Evolutionary conservation across 495 filamentous ascomycete species (phyloP).

Genomic region (Pyrenula massariospora): DNA sequence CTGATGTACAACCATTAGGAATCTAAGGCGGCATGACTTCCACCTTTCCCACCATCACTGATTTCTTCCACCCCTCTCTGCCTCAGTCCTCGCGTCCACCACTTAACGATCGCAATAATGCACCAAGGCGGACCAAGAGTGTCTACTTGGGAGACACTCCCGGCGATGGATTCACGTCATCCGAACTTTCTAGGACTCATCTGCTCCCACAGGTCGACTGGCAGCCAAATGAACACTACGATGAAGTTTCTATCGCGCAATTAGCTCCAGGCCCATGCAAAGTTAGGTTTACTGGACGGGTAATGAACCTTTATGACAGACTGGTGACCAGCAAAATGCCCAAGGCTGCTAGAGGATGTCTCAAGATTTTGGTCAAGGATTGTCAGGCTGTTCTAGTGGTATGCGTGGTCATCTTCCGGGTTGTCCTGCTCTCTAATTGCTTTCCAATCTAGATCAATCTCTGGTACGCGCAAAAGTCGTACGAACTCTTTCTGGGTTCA

Average conservation of each 20-base stretch:
- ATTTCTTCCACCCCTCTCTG: neutral
- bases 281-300: constrained; percentile 42
- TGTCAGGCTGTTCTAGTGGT: constrained; percentile 44
- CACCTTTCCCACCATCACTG: constrained; percentile 37
- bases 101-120: neutral
- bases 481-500: constrained; percentile 11
- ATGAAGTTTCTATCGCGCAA: constrained; percentile 32
- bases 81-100: neutral
- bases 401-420: too few species aligned
- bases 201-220: constrained; percentile 30
- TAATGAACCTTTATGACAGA: constrained; percentile 42
- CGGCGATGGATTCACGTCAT: neutral
- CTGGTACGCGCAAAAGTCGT: constrained; percentile 15
- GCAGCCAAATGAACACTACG: constrained; percentile 42
- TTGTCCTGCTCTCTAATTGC: too few species aligned
- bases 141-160: constrained; percentile 15
- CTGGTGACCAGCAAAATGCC: constrained; percentile 22
- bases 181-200: constrained; percentile 5
- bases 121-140: neutral
- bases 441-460: constrained; percentile 16
- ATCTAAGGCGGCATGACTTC: too few species aligned
- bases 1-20: too few species aligned
- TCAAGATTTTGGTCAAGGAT: constrained; percentile 46
- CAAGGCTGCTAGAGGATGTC: constrained; percentile 30
- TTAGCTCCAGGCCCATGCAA: constrained; percentile 38